Conservation (phyloP, 495 filamentous ascomycete genomes). For the Penicillium longicatenatum region DNA sequence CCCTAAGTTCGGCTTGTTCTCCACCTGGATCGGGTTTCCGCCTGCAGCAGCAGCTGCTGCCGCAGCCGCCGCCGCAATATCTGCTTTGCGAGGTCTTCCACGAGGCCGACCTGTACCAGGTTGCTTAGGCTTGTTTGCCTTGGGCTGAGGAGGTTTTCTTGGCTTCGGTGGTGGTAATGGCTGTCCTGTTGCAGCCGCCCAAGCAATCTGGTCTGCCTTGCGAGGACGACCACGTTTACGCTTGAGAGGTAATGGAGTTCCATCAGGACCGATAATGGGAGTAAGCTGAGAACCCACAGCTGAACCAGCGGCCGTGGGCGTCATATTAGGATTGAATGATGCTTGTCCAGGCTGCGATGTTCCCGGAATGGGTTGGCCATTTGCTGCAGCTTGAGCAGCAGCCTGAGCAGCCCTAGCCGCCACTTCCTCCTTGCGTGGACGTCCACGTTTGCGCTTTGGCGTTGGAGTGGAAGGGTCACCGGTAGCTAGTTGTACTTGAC, state of each 20-base stretch:
- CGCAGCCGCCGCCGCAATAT: constrained; percentile 38
- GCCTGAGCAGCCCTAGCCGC: constrained; percentile 26
- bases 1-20: constrained; percentile 2
- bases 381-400: constrained; percentile 21
- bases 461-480: constrained; percentile 16
- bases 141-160: constrained; percentile 23
- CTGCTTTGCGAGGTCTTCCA: constrained; percentile 42
- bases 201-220: constrained; percentile 40
- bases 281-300: constrained; percentile 12
- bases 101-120: constrained; percentile 41
- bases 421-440: constrained; percentile 32
- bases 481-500: constrained; percentile 12
- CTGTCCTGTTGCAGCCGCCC: constrained; percentile 27
- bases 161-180: constrained; percentile 33
- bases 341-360: constrained; percentile 23
- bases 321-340: constrained; percentile 29
- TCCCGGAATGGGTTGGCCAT: constrained; percentile 18
- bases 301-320: constrained; percentile 16
- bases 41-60: constrained; percentile 14
- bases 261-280: constrained; percentile 35
- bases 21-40: constrained; percentile 13
- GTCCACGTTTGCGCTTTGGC: constrained; percentile 29
- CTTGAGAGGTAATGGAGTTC: constrained; percentile 36
- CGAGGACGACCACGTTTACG: constrained; percentile 44
- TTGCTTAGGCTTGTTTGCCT: constrained; percentile 26